phyloP scores from a whole-genome alignment of 2,329 filamentous ascomycete genomes.

The Triangularia setosa region DNA sequence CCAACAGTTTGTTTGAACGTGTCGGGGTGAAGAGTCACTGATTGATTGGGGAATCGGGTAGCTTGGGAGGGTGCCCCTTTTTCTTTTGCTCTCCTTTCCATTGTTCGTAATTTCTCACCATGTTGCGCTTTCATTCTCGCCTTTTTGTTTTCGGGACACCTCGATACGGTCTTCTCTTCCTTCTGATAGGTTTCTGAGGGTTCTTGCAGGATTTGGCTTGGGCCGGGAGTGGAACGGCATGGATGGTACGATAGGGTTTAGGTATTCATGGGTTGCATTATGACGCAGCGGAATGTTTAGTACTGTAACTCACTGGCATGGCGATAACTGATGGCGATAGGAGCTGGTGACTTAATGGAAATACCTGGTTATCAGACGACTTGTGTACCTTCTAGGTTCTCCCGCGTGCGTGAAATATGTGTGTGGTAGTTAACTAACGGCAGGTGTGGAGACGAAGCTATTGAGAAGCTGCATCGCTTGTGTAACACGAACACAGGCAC shows the following conservation, averaged over 20 bases:
- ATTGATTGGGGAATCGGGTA: not conserved
- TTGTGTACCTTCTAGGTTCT: not conserved
- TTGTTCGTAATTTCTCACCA: not conserved
- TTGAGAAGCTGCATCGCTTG: not conserved
- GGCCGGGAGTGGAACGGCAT: not conserved
- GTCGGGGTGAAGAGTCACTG: not conserved
- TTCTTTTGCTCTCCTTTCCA: not conserved
- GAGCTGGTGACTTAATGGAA: not conserved
- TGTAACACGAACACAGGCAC: not conserved
- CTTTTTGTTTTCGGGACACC: not conserved
- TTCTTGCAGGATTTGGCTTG: not conserved
- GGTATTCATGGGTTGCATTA: not conserved
- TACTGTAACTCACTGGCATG: too few relatives aligned
- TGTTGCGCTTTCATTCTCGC: not conserved
- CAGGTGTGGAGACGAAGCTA: not conserved
- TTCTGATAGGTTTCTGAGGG: not conserved
- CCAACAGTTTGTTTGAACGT: not conserved
- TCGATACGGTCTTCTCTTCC: not conserved
- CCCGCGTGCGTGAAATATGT: not conserved
- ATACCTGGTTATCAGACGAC: too few relatives aligned
- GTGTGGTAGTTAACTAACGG: not conserved
- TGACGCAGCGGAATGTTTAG: not conserved
- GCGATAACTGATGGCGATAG: too few relatives aligned
- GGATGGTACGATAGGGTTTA: not conserved
- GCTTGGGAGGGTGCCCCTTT: too few relatives aligned